phyloP scores from a whole-genome alignment of 345 rosid species.

The Fremontodendron californicum region DNA sequence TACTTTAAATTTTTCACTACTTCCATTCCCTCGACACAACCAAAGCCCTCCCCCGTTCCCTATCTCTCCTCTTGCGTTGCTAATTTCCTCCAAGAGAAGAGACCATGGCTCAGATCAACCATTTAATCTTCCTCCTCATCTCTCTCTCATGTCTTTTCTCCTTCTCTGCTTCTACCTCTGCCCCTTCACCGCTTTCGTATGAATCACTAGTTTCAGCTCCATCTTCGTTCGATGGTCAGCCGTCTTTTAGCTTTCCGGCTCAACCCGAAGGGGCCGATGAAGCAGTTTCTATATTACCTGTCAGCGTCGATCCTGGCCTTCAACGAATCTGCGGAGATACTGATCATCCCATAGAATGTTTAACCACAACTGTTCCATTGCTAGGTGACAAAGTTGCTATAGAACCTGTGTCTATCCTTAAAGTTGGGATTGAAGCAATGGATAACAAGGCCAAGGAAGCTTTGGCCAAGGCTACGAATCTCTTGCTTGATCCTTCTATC shows the following conservation, averaged over 20 bases:
- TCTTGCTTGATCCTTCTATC: neutral
- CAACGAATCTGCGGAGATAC: neutral
- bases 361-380: neutral
- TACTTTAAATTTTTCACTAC: neutral
- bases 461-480: neutral
- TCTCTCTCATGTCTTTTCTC: slow-evolving; percentile 11
- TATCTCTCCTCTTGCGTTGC: neutral
- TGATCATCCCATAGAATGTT: slow-evolving; percentile 6
- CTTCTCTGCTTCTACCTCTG: neutral
- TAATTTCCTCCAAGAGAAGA: neutral
- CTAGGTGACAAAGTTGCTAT: neutral
- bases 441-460: neutral
- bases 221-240: neutral
- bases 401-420: neutral
- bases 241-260: no score
- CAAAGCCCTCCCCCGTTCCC: neutral
- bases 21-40: neutral
- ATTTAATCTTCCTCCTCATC: slow-evolving; percentile 8
- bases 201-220: neutral
- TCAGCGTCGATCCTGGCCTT: neutral
- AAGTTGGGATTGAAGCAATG: neutral
- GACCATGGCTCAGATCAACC: slow-evolving; percentile 19
- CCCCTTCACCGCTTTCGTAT: no score
- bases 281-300: neutral
- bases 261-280: no score